Base-by-base conservation (phyloP, 129 eudicot species). In the Flaveria linearis region DNA sequence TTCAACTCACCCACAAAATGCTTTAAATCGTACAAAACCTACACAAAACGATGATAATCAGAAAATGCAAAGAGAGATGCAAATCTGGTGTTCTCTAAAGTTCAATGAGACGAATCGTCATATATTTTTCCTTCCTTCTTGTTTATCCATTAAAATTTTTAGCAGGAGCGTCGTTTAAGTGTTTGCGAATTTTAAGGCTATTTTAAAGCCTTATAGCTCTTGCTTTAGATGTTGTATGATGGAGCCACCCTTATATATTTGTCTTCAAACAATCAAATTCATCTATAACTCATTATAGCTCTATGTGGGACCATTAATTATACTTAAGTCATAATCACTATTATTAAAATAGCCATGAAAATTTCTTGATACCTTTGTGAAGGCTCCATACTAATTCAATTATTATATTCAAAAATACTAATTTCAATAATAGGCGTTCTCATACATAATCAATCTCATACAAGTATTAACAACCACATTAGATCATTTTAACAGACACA, bases 281-380 rank as follows among this genome's bases (percentile, higher is more conserved):
- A 28, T 65, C 70, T 33, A 33, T 30, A 23, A 65, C 70, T 65
- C 25, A 65, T 36, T 9, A 33, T 65, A 30, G 10, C 6, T 7
- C 1, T 26, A 33, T n/a, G 23, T 65, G 70, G 70, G 70, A 65
- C 70, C 70, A 65, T 65, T 39, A 65, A 65, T 36, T 5, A 6
- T 65, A 17, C 26, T 36, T 65, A 15, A 65, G 70, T 65, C 70
- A 36, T 65, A 65, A 36, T 65, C 70, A 65, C 39, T 47, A 33
- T 36, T 33, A n/a, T 33, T 30, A 15, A 65, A n/a, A 39, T n/a
- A 61, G 67, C 9, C 28, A 61, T 25, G 17, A 7, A 0, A 61
- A 12, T 25, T 58, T 61, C 67, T 61, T 61, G 39, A 10, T 16
- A 61, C 67, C 67, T 11, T 52, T 11, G 33, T 58, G 16, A 13